Evolutionary conservation across 2,329 filamentous ascomycete species (phyloP).

Genomic region (Capronia americana): DNA sequence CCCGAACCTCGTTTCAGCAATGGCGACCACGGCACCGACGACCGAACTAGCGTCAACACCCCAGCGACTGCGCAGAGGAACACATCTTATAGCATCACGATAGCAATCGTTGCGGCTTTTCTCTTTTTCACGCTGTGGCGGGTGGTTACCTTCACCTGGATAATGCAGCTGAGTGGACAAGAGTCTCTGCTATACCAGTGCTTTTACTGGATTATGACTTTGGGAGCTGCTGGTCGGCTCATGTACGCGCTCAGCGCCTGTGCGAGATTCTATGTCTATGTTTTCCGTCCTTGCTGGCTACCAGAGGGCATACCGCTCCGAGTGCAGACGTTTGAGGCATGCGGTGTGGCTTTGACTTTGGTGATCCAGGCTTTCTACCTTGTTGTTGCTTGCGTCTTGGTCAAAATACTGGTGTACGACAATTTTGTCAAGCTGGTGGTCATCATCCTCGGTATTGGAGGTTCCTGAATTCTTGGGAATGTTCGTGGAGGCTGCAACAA

Average conservation of each 20-base stretch:
- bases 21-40: not conserved
- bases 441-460: not conserved
- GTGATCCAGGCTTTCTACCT: not conserved
- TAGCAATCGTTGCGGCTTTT: constrained; percentile 3
- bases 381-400: constrained; percentile 3
- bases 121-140: constrained; percentile 11
- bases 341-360: not conserved
- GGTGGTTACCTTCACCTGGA: not conserved
- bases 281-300: constrained; percentile 11
- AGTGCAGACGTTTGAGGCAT: constrained; percentile 4
- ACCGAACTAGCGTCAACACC: not conserved
- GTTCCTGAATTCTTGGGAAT: not conserved
- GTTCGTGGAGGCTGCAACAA: not conserved
- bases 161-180: constrained; percentile 7
- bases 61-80: not conserved
- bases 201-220: constrained; percentile 9
- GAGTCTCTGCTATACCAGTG: not conserved
- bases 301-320: not conserved
- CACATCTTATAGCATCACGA: not conserved
- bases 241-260: constrained; percentile 13
- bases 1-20: not conserved
- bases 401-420: constrained; percentile 6
- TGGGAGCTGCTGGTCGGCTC: constrained; percentile 7
- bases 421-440: constrained; percentile 12
- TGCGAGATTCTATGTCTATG: constrained; percentile 13